Base-by-base conservation (phyloP, 371 early-diverging fungal species). In the Gilbertella persicaria region DNA sequence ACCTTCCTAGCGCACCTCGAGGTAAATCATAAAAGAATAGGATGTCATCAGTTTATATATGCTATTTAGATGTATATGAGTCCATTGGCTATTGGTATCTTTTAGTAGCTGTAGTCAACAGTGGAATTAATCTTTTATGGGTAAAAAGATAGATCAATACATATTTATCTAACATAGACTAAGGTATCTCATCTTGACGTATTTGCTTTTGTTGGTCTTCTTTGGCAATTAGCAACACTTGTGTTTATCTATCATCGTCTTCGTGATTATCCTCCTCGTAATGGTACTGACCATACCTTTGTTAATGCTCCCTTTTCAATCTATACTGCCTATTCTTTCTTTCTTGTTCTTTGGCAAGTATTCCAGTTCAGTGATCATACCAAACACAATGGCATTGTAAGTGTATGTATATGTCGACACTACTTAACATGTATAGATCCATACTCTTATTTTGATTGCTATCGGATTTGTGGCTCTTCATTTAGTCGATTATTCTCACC, bases 251-350 rank as follows among this genome's bases (percentile, higher is more conserved):
- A 73, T 17, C 74, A 77, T 46, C 67, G 74, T 20, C 59, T 77
- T 19, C 64, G 64, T 26, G 65, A 77, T 47, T 77, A 67, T 49
- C 78, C 78, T 39, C 78, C 78, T 16, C 65, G 78, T 25, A 64
- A 71, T 30, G 46, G 54, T 24, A 55, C 61, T 14, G 78, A 77
- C 40, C 53, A 57, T 43, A 26, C 60, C 2, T 66, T 77, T 36
- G 39, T 77, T 6, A 77, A 77, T 50, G 65, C 72, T n/a, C 78
- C 78, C 2, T 77, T 77, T 45, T 73, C 78, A 3, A 69, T 77
- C 24, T 69, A 69, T 45, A 71, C 78, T 29, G 58, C 74, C 20
- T 64, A 60, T 38, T 58, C 55, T 21, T 50, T 71, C 29, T 71
- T 69, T 55, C 47, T 60, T 17, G 57, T 60, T 20, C 58, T 77